Evolutionary conservation across 805 yeast genomes (phyloP).

Genomic region (Yarrowia deformans): DNA sequence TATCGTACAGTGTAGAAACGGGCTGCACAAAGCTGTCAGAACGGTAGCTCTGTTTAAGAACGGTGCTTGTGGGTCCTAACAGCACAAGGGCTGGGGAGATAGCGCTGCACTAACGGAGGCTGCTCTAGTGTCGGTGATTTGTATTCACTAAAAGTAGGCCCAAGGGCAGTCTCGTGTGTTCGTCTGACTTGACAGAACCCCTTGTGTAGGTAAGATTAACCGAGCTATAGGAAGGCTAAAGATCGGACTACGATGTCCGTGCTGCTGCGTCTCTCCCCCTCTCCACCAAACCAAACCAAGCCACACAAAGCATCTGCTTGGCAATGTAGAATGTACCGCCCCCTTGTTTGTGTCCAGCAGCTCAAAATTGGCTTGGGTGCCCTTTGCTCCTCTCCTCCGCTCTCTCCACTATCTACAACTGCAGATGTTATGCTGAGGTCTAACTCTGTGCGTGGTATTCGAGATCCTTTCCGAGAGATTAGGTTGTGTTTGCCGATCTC

Average conservation of each 20-base stretch:
- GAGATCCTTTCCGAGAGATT: slow-evolving; percentile 31
- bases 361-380: too few relatives aligned
- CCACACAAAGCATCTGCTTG: neutral
- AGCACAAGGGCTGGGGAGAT: slow-evolving; percentile 3
- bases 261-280: neutral
- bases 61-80: neutral
- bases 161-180: neutral
- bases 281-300: neutral
- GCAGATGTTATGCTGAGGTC: slow-evolving; percentile 21
- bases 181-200: neutral
- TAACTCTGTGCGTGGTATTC: slow-evolving; percentile 20
- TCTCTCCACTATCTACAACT: neutral
- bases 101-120: neutral
- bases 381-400: neutral
- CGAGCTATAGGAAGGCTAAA: neutral
- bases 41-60: neutral
- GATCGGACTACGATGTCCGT: neutral
- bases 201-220: slow-evolving; percentile 11
- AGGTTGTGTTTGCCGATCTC: neutral
- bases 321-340: too few relatives aligned
- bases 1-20: too few relatives aligned
- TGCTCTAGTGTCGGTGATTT: slow-evolving; percentile 1
- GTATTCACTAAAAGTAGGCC: neutral
- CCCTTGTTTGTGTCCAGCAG: neutral
- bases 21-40: neutral